Conservation (phyloP, 495 filamentous ascomycete species). For the Parachaetomium inaequale region DNA sequence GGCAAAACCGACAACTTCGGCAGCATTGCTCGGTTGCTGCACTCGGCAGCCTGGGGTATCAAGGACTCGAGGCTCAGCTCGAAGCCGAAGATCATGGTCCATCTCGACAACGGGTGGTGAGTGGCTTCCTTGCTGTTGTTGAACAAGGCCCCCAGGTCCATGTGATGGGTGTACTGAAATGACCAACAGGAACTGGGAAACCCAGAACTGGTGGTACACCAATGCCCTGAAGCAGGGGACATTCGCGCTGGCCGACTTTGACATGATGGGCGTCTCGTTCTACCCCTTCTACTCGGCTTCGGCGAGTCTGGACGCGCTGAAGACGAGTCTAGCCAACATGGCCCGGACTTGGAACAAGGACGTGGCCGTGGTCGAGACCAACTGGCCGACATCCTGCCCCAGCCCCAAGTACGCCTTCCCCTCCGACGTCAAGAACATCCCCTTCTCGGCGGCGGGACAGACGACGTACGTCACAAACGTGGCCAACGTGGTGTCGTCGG, state of each 20-base stretch:
- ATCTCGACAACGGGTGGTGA: constrained; percentile 64
- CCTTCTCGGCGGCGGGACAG: constrained; percentile 60
- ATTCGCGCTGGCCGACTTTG: constrained; percentile 55
- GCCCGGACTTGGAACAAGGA: constrained; percentile 56
- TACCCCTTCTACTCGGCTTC: constrained; percentile 62
- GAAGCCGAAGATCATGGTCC: constrained; percentile 63
- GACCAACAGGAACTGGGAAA: constrained; percentile 48
- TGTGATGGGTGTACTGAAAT: neutral
- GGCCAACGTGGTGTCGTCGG: constrained; percentile 49
- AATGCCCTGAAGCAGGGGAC: constrained; percentile 51
- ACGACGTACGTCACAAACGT: constrained; percentile 53
- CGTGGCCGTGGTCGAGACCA: constrained; percentile 61
- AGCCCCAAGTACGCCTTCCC: constrained; percentile 55
- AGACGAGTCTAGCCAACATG: constrained; percentile 56
- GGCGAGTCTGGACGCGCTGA: constrained; percentile 55
- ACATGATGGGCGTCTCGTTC: constrained; percentile 67
- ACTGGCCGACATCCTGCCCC: constrained; percentile 63
- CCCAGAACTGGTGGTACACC: constrained; percentile 62
- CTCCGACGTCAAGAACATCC: constrained; percentile 52
- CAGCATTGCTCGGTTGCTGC: constrained; percentile 59
- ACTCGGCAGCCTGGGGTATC: constrained; percentile 59
- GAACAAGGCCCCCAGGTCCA: neutral
- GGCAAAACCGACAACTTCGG: constrained; percentile 49
- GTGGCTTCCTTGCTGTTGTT: neutral
- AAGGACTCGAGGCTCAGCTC: constrained; percentile 56